Conservation (phyloP, 2,329 filamentous ascomycete genomes). For the Myriosclerotinia scirpicola region DNA sequence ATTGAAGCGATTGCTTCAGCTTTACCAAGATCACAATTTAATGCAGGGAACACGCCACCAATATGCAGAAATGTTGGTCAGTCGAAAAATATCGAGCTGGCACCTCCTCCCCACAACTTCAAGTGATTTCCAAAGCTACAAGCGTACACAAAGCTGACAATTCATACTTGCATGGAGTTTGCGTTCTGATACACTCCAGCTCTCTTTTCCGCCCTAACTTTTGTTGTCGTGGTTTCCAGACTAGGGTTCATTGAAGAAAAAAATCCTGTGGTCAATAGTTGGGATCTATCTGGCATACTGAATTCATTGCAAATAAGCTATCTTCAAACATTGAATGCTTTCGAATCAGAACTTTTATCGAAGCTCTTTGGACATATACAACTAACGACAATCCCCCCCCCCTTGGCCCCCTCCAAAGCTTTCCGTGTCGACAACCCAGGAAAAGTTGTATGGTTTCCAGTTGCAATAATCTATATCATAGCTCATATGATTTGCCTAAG, state of each 20-base stretch:
- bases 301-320: too few relatives aligned
- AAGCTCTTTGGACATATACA: background rate
- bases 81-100: background rate
- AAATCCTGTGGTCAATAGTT: too few relatives aligned
- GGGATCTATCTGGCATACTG: too few relatives aligned
- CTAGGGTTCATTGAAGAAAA: background rate
- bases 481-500: background rate
- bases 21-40: background rate
- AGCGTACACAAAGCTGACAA: background rate
- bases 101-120: background rate
- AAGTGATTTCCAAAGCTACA: background rate
- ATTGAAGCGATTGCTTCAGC: background rate
- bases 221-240: background rate
- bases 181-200: background rate
- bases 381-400: background rate
- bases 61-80: background rate
- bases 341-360: background rate
- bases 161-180: background rate
- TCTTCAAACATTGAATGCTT: background rate
- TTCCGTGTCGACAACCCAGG: background rate
- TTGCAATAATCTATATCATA: background rate
- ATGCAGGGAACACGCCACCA: background rate
- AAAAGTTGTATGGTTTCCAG: background rate
- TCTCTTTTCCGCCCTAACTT: background rate
- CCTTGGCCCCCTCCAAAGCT: background rate